phyloP scores from a whole-genome alignment of 108 stramenopile species.

The Nitzschia sp. region DNA sequence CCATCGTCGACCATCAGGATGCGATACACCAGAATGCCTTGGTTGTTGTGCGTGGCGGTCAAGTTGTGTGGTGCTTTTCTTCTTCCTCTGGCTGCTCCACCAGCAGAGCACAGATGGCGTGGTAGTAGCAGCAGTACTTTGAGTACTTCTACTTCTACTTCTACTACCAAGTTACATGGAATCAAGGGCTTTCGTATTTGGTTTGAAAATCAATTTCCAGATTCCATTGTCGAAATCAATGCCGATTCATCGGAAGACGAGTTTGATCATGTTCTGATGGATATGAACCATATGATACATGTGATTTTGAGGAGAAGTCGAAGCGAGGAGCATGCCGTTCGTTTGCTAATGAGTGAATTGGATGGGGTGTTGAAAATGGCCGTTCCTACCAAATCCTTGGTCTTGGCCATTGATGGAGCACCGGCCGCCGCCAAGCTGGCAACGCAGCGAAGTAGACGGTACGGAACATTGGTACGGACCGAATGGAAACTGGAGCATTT shows the following conservation, averaged over 20 bases:
- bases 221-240: slow-evolving; percentile 46
- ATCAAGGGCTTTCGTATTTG: slow-evolving; percentile 82
- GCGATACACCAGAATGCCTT: not conserved
- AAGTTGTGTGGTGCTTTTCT: not conserved
- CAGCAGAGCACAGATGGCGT: not conserved
- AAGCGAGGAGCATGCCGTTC: slow-evolving; percentile 45
- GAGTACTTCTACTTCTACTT: not conserved
- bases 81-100: not conserved
- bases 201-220: slow-evolving; percentile 80
- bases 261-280: slow-evolving; percentile 88
- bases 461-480: slow-evolving; percentile 37
- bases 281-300: slow-evolving; percentile 89
- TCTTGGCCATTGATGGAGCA: slow-evolving; percentile 85
- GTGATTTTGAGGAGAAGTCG: slow-evolving; percentile 44
- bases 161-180: slow-evolving; percentile 41
- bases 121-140: too few relatives aligned
- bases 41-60: not conserved
- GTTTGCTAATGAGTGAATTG: slow-evolving; percentile 68
- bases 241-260: slow-evolving; percentile 30
- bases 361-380: slow-evolving; percentile 50
- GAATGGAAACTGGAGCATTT: slow-evolving; percentile 48
- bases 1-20: too few relatives aligned
- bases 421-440: slow-evolving; percentile 83
- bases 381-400: slow-evolving; percentile 68
- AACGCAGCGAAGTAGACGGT: slow-evolving; percentile 71